Evolutionary conservation across 1,139 yeast genomes (phyloP).

Genomic region (Pichia norvegensis): DNA sequence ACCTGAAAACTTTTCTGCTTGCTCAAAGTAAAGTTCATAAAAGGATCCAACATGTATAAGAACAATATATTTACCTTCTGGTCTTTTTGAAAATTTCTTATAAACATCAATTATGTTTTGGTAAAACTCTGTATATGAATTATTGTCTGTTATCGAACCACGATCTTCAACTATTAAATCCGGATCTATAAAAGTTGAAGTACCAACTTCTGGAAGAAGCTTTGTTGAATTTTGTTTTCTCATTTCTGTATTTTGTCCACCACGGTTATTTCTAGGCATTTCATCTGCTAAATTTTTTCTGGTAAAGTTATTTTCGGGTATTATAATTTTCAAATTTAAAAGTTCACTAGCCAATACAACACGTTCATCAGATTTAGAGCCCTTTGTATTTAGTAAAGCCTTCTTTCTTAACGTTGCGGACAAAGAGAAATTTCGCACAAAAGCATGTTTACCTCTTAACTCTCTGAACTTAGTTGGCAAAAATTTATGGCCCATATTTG

Average conservation of each 20-base stretch:
- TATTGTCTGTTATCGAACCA: slow-evolving; percentile 13
- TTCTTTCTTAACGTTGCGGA: not conserved
- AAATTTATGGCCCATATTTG: no score
- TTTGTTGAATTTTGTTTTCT: no score
- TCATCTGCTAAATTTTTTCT: no score
- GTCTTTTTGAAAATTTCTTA: slow-evolving; percentile 32
- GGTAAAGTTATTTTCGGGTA: not conserved
- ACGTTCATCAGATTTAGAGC: not conserved
- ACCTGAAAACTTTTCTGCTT: slow-evolving; percentile 70
- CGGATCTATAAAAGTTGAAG: not conserved
- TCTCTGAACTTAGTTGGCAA: no score
- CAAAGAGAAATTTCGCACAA: not conserved
- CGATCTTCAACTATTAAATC: slow-evolving; percentile 3
- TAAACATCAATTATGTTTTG: slow-evolving; percentile 35
- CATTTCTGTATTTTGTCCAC: no score
- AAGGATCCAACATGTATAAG: slow-evolving; percentile 87
- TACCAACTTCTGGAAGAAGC: no score
- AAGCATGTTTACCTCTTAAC: no score
- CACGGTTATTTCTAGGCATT: no score
- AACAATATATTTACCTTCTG: slow-evolving; percentile 57
- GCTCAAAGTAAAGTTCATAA: slow-evolving; percentile 83
- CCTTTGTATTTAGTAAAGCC: no score
- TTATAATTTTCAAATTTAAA: no score
- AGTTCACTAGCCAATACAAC: not conserved
- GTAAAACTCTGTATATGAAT: slow-evolving; percentile 25